Evolutionary conservation across 352 stramenopile genomes (phyloP).

Genomic region (Phytophthora parvispora): DNA sequence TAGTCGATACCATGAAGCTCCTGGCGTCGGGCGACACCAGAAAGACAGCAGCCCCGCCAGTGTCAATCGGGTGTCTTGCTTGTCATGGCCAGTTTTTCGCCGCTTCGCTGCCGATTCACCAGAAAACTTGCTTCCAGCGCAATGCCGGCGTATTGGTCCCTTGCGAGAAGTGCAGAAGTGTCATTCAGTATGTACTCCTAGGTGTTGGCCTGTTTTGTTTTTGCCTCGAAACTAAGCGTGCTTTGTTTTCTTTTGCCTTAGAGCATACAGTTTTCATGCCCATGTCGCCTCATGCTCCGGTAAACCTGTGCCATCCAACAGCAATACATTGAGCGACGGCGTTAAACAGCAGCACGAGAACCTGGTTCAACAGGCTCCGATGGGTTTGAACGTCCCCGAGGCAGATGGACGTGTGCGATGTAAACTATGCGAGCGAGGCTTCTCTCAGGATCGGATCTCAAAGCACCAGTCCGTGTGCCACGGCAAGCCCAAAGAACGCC

Average conservation of each 20-base stretch:
- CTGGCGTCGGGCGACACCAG: neutral
- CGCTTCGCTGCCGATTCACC: constrained; percentile 73
- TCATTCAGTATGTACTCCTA: constrained; percentile 36
- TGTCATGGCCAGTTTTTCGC: constrained; percentile 73
- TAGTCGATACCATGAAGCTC: constrained; percentile 10
- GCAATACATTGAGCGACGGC: neutral
- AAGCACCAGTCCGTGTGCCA: constrained; percentile 80
- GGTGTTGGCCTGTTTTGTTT: neutral
- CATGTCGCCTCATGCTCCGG: constrained; percentile 35
- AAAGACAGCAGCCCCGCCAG: constrained; percentile 23
- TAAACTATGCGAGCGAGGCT: constrained; percentile 61
- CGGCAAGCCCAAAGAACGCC: constrained; percentile 21
- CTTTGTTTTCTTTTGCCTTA: constrained; percentile 1
- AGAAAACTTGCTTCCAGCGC: constrained; percentile 77
- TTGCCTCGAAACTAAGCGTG: constrained; percentile 3
- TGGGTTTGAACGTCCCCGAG: constrained; percentile 53
- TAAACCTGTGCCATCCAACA: neutral
- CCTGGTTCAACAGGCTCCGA: neutral
- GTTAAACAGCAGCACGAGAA: constrained; percentile 8
- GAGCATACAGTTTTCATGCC: constrained; percentile 33
- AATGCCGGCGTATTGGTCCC: constrained; percentile 62
- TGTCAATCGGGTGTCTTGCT: constrained; percentile 44
- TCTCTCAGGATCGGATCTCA: constrained; percentile 66
- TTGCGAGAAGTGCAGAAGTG: constrained; percentile 49
- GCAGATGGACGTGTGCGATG: constrained; percentile 67